Conservation (phyloP, 805 yeast genomes). For the Zygoascus biomembranicola region DNA sequence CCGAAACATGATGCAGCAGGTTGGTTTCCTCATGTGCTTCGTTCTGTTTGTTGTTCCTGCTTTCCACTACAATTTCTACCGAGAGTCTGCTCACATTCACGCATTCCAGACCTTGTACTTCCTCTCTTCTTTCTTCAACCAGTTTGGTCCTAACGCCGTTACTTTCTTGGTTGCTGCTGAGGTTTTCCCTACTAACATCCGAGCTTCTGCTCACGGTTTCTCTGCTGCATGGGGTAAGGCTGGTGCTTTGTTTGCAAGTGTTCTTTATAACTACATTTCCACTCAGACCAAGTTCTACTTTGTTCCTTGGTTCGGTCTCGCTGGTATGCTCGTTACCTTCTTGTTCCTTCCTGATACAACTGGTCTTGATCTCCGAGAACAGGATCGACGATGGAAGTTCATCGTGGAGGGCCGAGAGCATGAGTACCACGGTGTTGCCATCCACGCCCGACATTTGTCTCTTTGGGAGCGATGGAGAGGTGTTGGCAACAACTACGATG, state of each 20-base stretch:
- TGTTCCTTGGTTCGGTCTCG: conserved; percentile 34
- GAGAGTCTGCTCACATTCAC: conserved; percentile 15
- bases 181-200: conserved; percentile 55
- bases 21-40: conserved; percentile 50
- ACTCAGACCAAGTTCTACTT: conserved; percentile 29
- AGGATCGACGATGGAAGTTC: conserved; percentile 31
- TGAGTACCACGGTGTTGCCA: conserved; percentile 34
- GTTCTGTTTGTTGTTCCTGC: conserved; percentile 48
- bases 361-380: conserved; percentile 31
- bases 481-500: conserved; percentile 29
- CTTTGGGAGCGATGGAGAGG: conserved; percentile 30
- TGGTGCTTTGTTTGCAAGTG: conserved; percentile 53
- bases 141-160: conserved; percentile 59
- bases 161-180: conserved; percentile 60
- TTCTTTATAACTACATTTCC: conserved; percentile 30
- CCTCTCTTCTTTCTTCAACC: conserved; percentile 54
- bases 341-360: conserved; percentile 32
- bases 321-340: conserved; percentile 29
- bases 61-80: conserved; percentile 46
- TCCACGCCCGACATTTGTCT: conserved; percentile 29
- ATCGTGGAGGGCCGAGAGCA: conserved; percentile 28
- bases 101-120: conserved; percentile 48
- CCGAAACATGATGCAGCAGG: conserved; percentile 48
- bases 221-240: conserved; percentile 59
- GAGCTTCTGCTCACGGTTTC: conserved; percentile 61